Percentiles rank a stretch among this genome's conserved stretches.
phyloP scores from a whole-genome alignment of 2,329 filamentous ascomycete species.

The Pseudopyricularia cyperi region DNA sequence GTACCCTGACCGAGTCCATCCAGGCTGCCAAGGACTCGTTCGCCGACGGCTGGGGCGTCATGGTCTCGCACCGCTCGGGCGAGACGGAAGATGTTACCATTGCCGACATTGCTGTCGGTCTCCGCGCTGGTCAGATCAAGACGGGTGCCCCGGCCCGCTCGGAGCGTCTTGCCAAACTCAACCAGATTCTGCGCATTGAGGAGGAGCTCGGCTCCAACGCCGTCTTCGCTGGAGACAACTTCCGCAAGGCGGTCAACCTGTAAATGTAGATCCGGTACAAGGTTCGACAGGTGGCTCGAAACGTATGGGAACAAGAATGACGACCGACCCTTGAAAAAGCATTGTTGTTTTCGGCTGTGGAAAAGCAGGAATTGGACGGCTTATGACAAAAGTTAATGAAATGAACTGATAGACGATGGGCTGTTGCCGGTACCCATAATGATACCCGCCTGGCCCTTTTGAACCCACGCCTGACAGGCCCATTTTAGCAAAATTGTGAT shows the following conservation, averaged over 20 bases:
- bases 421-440: neutral
- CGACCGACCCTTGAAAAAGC: neutral
- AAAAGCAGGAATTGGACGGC: neutral
- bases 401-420: neutral
- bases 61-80: conserved; percentile 98
- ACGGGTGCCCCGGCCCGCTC: conserved; percentile 91
- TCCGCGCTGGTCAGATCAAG: conserved; percentile 97
- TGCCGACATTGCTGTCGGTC: conserved; percentile 92
- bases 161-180: conserved; percentile 98
- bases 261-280: conserved; percentile 32
- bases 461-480: no score
- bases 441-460: neutral
- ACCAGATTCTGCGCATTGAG: conserved; percentile 99
- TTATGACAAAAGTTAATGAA: conserved; percentile 2
- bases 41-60: conserved; percentile 91
- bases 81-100: conserved; percentile 99
- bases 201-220: conserved; percentile 92
- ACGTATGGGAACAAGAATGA: neutral
- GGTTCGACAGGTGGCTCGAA: neutral
- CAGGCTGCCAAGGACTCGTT: conserved; percentile 98
- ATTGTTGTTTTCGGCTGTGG: neutral
- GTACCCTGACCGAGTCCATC: conserved; percentile 96
- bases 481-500: no score
- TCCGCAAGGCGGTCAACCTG: conserved; percentile 82
- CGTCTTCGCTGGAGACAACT: conserved; percentile 81